Percentiles rank a stretch among this genome's conserved stretches.
These are phyloP conservation scores for Cicer judaicum DNA, from an alignment of 306 rosid genomes.

Conservation along the genomic window DNA sequence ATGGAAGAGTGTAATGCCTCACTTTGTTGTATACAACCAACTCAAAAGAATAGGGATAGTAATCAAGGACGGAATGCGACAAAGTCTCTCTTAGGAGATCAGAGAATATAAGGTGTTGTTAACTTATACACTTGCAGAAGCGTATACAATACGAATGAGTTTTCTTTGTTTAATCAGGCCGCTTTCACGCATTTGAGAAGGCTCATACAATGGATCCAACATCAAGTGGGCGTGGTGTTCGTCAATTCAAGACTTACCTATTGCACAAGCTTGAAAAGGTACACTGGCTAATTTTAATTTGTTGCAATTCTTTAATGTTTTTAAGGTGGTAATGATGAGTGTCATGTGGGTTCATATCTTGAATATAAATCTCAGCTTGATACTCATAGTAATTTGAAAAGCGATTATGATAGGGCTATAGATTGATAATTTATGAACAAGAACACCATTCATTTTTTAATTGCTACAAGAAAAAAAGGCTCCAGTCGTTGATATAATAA, in stretches of 20 bases:
- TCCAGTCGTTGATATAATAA: conserved; percentile 17
- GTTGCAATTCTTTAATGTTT: conserved; percentile 10
- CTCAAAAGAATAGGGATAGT: background rate
- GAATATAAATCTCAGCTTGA: conserved; percentile 3
- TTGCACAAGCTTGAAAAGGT: conserved; percentile 87
- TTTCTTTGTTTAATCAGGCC: conserved; percentile 63
- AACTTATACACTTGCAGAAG: conserved; percentile 18
- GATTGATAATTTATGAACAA: conserved; percentile 15
- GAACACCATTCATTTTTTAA: conserved; percentile 7
- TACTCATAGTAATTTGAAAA: background rate
- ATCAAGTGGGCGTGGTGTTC: conserved; percentile 94
- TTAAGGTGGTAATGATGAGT: conserved; percentile 34
- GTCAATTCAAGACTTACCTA: conserved; percentile 88
- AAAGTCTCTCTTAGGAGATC: conserved; percentile 3
- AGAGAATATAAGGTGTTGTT: conserved; percentile 13
- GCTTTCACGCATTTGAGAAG: conserved; percentile 93
- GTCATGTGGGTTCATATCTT: conserved; percentile 32
- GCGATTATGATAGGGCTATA: background rate
- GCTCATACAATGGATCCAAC: conserved; percentile 81
- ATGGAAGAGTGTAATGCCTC: background rate
- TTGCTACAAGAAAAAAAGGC: background rate
- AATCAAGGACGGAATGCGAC: background rate
- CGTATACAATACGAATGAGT: conserved; percentile 14
- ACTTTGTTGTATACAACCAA: background rate
- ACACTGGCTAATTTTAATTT: conserved; percentile 38